phyloP scores from a whole-genome alignment of 2,329 filamentous ascomycete genomes.

The Neofusicoccum laricinum region DNA sequence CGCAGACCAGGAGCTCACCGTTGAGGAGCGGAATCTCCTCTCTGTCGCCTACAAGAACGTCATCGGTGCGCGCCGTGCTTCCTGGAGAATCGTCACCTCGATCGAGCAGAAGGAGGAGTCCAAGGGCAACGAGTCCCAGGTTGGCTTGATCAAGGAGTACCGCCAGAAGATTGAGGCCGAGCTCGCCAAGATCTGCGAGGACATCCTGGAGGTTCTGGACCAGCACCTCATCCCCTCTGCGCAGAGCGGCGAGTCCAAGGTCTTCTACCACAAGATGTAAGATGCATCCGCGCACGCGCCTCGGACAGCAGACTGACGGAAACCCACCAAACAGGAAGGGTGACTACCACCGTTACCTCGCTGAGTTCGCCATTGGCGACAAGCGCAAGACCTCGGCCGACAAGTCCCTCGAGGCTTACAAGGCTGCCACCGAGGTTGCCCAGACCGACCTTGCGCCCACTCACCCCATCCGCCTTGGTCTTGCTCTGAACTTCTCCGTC shows the following conservation, averaged over 20 bases:
- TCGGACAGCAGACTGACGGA: not conserved
- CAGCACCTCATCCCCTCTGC: conserved; percentile 92
- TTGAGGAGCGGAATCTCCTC: conserved; percentile 82
- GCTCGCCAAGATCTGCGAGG: conserved; percentile 96
- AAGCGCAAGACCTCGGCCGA: conserved; percentile 87
- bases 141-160: conserved; percentile 91
- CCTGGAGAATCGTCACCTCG: conserved; percentile 98
- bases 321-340: conserved; percentile 67
- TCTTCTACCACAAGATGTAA: conserved; percentile 99
- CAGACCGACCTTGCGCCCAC: conserved; percentile 97
- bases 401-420: conserved; percentile 92
- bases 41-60: conserved; percentile 99
- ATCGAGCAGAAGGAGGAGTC: conserved; percentile 99
- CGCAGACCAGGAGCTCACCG: conserved; percentile 61
- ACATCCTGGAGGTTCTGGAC: conserved; percentile 93
- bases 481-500: conserved; percentile 98
- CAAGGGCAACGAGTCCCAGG: conserved; percentile 95
- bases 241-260: conserved; percentile 96
- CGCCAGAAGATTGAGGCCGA: conserved; percentile 97
- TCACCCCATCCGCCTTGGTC: conserved; percentile 95
- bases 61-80: conserved; percentile 94
- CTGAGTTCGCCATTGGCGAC: conserved; percentile 89
- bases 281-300: conserved; percentile 28
- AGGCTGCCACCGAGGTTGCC: conserved; percentile 97
- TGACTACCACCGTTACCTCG: conserved; percentile 93